Evolutionary conservation across 768 basidiomycete species (phyloP), one percentile per base, ranked within the genome.

Genomic region (Lactarius indigo): DNA sequence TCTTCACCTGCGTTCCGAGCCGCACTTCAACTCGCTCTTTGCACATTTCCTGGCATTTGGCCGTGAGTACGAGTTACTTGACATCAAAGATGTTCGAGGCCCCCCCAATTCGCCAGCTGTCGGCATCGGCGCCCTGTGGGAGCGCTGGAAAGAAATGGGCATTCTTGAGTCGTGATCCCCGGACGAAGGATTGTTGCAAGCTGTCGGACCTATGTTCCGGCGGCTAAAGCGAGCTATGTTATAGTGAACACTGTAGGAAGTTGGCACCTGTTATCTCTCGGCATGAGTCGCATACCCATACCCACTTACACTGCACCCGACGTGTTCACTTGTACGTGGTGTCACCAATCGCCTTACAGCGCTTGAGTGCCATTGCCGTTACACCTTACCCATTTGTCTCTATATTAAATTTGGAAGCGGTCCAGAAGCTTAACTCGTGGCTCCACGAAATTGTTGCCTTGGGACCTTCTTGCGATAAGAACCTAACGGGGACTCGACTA

Each of bases 31-130:
- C 76, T 96, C 94, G 4, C 87, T 98, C 42, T 98, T 98, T 76
- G 96, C 96, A 0, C 96, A 98, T 78, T 99, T 97, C 79, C 81
- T 98, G 59, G 94, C 96, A 1, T 98, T 98, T 72, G 96, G 96
- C 0, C 84, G 85, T 59, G 94, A 98, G 76, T 98, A 96, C 76
- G 92, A 98, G 73, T 75, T 98, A 66, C 76, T 98, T 70, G 94
- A 96, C 61, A 81, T 89, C 68, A 92, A 90, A 77, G 96, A 98
- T 75, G 85, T 97, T 74, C 90, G 85, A 68, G 92, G 92, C 1
- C 79, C 85, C 54, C 73, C 84, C 2, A 83, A 82, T 58, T 78
- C 84, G 6, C 77, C 81, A 4, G 64, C 66, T 3, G 89, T 90
- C 0, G 92, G 93, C 0, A 82, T 90, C 20, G 92, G 92, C 8